Percentiles rank a stretch among this genome's conserved stretches.
These are phyloP conservation scores for Corinectria fuckeliana DNA, from an alignment of 2,329 filamentous ascomycete species.

Conservation along the genomic window DNA sequence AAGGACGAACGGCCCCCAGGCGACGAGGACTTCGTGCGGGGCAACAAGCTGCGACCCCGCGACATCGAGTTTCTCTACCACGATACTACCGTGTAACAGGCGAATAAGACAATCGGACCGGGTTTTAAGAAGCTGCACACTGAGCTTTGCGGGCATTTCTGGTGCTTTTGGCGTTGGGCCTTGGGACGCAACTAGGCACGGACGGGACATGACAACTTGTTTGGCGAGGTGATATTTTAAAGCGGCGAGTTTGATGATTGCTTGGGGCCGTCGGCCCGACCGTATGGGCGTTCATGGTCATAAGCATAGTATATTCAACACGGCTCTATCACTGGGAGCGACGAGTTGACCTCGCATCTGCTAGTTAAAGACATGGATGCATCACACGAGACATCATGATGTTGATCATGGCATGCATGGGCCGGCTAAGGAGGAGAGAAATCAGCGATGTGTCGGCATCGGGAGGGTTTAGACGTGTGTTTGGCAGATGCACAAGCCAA, in stretches of 20 bases:
- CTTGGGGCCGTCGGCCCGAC: constrained; percentile 2
- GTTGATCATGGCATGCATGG: background rate
- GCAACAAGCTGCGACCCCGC: constrained; percentile 78
- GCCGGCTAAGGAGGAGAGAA: background rate
- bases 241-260: constrained; percentile 3
- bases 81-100: constrained; percentile 75
- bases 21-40: constrained; percentile 85
- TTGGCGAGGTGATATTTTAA: constrained; percentile 10
- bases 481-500: background rate
- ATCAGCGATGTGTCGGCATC: background rate
- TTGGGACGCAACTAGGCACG: constrained; percentile 5
- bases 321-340: background rate
- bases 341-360: background rate
- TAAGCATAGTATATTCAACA: background rate
- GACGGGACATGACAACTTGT: constrained; percentile 10
- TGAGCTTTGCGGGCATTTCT: background rate
- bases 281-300: constrained; percentile 2
- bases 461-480: background rate
- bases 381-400: background rate
- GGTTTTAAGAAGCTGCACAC: background rate
- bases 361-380: background rate
- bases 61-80: constrained; percentile 96
- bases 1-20: constrained; percentile 90
- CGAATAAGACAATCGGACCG: background rate
- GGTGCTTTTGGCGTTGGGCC: constrained; percentile 19